A percentile compares a stretch with the other conserved stretches of the same genome.
phyloP scores from a whole-genome alignment of 371 early-diverging fungal species.

The Batkoa obscura region DNA sequence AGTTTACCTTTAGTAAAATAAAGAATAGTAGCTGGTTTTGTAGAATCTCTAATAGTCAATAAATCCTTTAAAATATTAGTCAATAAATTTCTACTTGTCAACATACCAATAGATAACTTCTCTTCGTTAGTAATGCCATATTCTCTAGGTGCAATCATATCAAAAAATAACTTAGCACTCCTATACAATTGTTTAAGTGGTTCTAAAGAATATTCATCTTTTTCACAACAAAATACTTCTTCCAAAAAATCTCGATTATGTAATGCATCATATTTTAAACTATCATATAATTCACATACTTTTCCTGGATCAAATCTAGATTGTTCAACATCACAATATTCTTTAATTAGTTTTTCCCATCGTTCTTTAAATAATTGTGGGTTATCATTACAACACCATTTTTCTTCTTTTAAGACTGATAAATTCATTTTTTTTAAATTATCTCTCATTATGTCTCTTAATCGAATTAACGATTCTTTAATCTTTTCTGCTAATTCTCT shows the following conservation, averaged over 20 bases:
- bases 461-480: conserved; percentile 36
- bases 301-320: conserved; percentile 62
- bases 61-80: conserved; percentile 59
- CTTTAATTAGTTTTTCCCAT: conserved; percentile 86
- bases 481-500: conserved; percentile 43
- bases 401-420: conserved; percentile 17
- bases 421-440: conserved; percentile 34
- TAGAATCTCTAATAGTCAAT: conserved; percentile 27
- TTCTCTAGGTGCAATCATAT: conserved; percentile 82
- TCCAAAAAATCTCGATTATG: conserved; percentile 79
- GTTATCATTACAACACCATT: conserved; percentile 68
- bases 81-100: conserved; percentile 57
- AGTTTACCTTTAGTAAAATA: conserved; percentile 78
- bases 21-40: conserved; percentile 52
- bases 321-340: conserved; percentile 53
- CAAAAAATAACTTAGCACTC: conserved; percentile 67
- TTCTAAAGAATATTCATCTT: conserved; percentile 12
- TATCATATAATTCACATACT: conserved; percentile 84
- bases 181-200: conserved; percentile 45
- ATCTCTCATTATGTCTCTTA: conserved; percentile 55
- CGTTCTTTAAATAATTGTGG: conserved; percentile 66
- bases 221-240: conserved; percentile 23
- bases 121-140: conserved; percentile 72
- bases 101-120: conserved; percentile 71
- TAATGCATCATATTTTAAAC: conserved; percentile 85